A percentile compares a stretch with the other conserved stretches of the same genome.
Evolutionary conservation across 345 rosid species (phyloP).

Genomic region (Brassica juncea): DNA sequence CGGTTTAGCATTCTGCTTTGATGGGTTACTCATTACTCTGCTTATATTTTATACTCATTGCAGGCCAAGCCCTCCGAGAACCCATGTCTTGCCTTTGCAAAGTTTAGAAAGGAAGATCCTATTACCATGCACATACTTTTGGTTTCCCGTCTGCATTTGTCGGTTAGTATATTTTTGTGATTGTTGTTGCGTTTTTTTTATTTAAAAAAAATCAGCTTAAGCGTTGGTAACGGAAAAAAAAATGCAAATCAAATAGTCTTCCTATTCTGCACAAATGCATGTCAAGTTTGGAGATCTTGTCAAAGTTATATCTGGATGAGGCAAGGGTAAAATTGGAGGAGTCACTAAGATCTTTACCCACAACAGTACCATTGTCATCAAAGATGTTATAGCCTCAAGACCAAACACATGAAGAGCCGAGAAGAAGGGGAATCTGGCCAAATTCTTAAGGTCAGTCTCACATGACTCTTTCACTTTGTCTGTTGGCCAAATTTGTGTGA

Average conservation of each 20-base stretch:
- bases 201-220: constrained; percentile 52
- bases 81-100: constrained; percentile 60
- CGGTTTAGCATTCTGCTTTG: not conserved
- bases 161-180: too few relatives aligned
- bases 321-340: constrained; percentile 87
- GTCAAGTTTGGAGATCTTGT: constrained; percentile 88
- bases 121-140: too few relatives aligned
- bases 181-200: not conserved
- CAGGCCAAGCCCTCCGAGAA: constrained; percentile 64
- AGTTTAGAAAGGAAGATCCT: constrained; percentile 43
- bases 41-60: constrained; percentile 36
- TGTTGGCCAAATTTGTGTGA: too few relatives aligned
- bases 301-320: constrained; percentile 76
- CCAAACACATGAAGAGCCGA: constrained; percentile 86
- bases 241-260: constrained; percentile 92
- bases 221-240: constrained; percentile 67
- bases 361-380: constrained; percentile 71
- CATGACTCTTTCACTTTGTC: not conserved
- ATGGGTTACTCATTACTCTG: too few relatives aligned
- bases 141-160: too few relatives aligned
- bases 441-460: constrained; percentile 65
- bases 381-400: constrained; percentile 79
- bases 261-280: constrained; percentile 88
- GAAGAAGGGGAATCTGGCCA: constrained; percentile 88
- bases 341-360: constrained; percentile 66